These are phyloP conservation scores for Aquilaria yunnanensis DNA, from an alignment of 345 rosid species.

Conservation along the genomic window DNA sequence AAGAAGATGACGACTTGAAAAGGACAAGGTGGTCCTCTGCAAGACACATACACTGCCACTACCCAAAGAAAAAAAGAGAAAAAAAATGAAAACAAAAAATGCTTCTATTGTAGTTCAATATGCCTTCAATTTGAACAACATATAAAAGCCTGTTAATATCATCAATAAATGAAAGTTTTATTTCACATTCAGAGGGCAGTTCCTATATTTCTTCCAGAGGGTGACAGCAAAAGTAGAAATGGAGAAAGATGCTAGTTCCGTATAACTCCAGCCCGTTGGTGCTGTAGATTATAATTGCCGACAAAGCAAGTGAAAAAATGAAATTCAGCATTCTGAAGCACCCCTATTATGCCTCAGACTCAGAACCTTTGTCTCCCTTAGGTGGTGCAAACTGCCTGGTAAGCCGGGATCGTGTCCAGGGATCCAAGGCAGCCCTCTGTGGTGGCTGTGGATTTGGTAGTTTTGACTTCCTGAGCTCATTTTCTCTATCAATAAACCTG, in stretches of 20 bases:
- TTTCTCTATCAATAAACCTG: constrained; percentile 91
- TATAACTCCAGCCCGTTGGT: neutral
- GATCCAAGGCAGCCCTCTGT: constrained; percentile 61
- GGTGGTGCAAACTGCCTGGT: constrained; percentile 72
- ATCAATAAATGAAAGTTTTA: neutral
- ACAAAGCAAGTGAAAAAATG: neutral
- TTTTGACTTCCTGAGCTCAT: constrained; percentile 83
- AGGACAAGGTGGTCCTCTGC: neutral
- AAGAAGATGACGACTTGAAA: neutral
- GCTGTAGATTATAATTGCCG: neutral
- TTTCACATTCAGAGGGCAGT: neutral
- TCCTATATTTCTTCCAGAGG: neutral
- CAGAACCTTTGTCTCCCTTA: constrained; percentile 59
- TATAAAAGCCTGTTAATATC: neutral
- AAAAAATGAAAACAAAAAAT: neutral
- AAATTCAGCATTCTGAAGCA: neutral
- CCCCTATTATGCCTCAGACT: constrained; percentile 30
- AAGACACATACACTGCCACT: neutral
- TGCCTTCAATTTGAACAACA: constrained; percentile 2
- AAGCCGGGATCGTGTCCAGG: constrained; percentile 78
- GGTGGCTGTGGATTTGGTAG: constrained; percentile 67
- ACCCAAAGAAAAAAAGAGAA: neutral
- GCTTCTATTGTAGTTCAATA: too few relatives aligned
- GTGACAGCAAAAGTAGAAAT: neutral
- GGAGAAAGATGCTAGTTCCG: neutral